Percentiles rank a stretch among this genome's conserved stretches.
phyloP scores from a whole-genome alignment of 352 stramenopile species.

The Phytopythium ostracodes region DNA sequence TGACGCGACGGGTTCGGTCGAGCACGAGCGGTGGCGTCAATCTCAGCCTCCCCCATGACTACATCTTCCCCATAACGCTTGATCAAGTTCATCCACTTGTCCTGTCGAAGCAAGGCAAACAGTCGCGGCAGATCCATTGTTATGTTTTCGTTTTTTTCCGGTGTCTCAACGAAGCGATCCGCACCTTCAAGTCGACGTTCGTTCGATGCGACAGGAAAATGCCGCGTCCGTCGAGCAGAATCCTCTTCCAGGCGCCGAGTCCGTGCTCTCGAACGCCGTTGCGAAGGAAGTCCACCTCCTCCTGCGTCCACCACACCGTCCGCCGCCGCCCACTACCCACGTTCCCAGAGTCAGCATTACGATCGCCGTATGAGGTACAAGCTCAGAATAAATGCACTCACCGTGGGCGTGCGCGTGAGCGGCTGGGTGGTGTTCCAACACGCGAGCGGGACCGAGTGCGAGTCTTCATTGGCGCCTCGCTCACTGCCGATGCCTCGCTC shows the following conservation, averaged over 20 bases:
- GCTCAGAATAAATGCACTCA: background rate
- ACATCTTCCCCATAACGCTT: conserved; percentile 1
- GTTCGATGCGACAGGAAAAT: conserved; percentile 48
- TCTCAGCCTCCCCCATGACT: background rate
- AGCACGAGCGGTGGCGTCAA: background rate
- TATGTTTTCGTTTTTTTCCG: background rate
- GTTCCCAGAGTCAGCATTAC: background rate
- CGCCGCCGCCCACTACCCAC: conserved; percentile 14
- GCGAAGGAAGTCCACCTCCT: conserved; percentile 40
- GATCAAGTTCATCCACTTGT: conserved; percentile 43
- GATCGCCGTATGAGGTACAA: too few relatives aligned
- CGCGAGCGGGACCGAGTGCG: background rate
- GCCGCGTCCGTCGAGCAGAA: conserved; percentile 26
- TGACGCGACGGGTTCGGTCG: background rate
- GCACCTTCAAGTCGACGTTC: conserved; percentile 66
- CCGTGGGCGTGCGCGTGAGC: background rate
- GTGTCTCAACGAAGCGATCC: background rate
- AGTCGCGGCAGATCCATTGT: background rate
- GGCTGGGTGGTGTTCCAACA: too few relatives aligned
- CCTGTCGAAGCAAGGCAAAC: conserved; percentile 10
- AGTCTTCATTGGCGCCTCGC: background rate
- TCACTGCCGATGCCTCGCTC: background rate
- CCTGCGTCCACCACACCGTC: conserved; percentile 34
- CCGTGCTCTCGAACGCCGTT: conserved; percentile 37
- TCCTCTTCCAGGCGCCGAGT: conserved; percentile 40